Evolutionary conservation across 441 rosid genomes (phyloP).

Genomic region (Bocquillonia castaneifolia): DNA sequence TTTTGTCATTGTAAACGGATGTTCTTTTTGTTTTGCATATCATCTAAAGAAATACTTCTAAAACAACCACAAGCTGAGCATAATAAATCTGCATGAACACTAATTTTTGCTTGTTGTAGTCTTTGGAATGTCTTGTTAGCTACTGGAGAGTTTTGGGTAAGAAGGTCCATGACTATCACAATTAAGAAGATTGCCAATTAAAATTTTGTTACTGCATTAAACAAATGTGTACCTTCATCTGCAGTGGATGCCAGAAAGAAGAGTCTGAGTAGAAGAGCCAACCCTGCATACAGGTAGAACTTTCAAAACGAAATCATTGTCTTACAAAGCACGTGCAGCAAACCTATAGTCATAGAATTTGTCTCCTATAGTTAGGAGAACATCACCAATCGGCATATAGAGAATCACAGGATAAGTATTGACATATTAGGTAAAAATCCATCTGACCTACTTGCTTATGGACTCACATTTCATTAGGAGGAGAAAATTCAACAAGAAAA

Average conservation of each 20-base stretch:
- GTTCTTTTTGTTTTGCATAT: not conserved
- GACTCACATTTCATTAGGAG: no score
- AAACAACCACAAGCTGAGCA: not conserved
- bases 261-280: constrained; percentile 94
- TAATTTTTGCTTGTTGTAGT: not conserved
- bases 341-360: no score
- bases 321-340: no score
- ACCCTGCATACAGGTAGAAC: constrained; percentile 52
- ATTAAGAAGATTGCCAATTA: not conserved
- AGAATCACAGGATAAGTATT: no score
- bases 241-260: constrained; percentile 85
- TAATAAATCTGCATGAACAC: not conserved
- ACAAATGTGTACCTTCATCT: constrained; percentile 62
- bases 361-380: no score
- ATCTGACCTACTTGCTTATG: no score
- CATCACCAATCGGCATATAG: no score
- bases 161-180: not conserved
- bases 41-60: not conserved
- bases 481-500: no score
- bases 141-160: not conserved
- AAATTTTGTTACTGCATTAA: constrained; percentile 4
- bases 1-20: not conserved
- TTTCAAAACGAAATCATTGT: constrained; percentile 13
- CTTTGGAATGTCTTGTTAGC: not conserved
- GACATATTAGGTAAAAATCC: no score